Evolutionary conservation across 2,329 filamentous ascomycete species (phyloP).

Genomic region (Colletotrichum acutatum): DNA sequence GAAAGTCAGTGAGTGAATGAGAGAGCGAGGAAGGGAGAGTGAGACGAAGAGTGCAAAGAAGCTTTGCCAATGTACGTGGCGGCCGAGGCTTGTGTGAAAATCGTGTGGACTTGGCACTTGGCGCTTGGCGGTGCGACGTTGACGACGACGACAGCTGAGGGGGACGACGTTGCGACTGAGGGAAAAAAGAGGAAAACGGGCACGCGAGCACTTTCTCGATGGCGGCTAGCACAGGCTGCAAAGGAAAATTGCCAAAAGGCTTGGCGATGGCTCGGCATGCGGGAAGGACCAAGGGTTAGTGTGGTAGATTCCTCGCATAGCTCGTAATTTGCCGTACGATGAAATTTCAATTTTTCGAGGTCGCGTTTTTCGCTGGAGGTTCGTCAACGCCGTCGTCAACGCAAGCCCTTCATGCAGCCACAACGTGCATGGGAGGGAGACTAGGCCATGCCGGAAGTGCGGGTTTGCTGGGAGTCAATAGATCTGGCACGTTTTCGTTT

Average conservation of each 20-base stretch:
- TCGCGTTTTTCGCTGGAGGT: neutral
- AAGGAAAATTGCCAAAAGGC: neutral
- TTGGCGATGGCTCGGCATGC: constrained; percentile 34
- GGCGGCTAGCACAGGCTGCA: constrained; percentile 16
- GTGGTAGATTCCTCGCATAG: neutral
- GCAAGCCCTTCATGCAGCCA: neutral
- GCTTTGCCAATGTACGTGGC: constrained; percentile 36
- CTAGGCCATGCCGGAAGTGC: constrained; percentile 30
- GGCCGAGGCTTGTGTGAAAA: constrained; percentile 17
- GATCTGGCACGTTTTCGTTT: constrained; percentile 35
- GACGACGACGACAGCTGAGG: neutral
- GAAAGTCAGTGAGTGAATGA: neutral
- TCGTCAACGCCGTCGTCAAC: neutral
- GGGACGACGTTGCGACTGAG: neutral
- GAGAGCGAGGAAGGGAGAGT: neutral
- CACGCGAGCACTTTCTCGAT: constrained; percentile 34
- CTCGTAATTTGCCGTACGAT: constrained; percentile 24
- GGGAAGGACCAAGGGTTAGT: constrained; percentile 4
- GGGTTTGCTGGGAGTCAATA: constrained; percentile 37
- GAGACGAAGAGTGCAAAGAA: constrained; percentile 30
- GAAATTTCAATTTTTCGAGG: neutral
- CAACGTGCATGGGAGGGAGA: neutral
- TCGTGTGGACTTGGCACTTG: constrained; percentile 27
- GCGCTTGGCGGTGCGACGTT: neutral
- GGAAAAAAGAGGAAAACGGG: constrained; percentile 22